Percentiles rank a stretch among this genome's conserved stretches.
Evolutionary conservation across 2,329 filamentous ascomycete genomes (phyloP).

Genomic region (Westerdykella ornata): DNA sequence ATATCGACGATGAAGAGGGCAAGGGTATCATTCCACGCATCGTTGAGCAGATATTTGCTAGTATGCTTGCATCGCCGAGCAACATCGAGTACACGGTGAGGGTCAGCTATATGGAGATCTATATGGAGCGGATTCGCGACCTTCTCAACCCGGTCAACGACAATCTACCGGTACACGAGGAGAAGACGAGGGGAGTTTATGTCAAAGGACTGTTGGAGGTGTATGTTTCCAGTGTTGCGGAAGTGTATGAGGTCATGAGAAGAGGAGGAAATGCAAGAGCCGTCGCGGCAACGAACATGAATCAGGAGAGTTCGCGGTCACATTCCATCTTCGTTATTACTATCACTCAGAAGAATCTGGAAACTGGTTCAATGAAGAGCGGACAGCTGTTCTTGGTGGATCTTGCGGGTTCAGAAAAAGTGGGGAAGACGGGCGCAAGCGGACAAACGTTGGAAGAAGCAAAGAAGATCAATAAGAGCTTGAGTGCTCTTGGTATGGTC

Average conservation of each 20-base stretch:
- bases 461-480: slow-evolving; percentile 99
- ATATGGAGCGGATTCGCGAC: slow-evolving; percentile 98
- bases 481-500: slow-evolving; percentile 97
- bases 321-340: slow-evolving; percentile 98
- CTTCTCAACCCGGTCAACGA: slow-evolving; percentile 87
- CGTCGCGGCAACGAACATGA: slow-evolving; percentile 98
- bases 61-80: slow-evolving; percentile 82
- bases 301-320: slow-evolving; percentile 93
- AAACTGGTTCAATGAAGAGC: slow-evolving; percentile 92
- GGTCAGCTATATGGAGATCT: slow-evolving; percentile 99
- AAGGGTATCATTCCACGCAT: slow-evolving; percentile 96
- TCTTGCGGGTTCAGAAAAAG: slow-evolving; percentile 96
- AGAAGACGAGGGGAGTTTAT: slow-evolving; percentile 92
- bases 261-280: slow-evolving; percentile 81
- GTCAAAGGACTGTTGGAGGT: slow-evolving; percentile 93
- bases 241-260: slow-evolving; percentile 95
- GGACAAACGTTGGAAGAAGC: slow-evolving; percentile 96
- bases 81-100: slow-evolving; percentile 98
- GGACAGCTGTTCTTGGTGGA: slow-evolving; percentile 96
- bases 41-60: slow-evolving; percentile 94
- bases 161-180: slow-evolving; percentile 95
- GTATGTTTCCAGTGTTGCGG: slow-evolving; percentile 89
- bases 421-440: slow-evolving; percentile 95
- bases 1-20: slow-evolving; percentile 81
- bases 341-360: slow-evolving; percentile 94